Percentiles rank a stretch among this genome's conserved stretches.
Evolutionary conservation across 2,329 filamentous ascomycete species (phyloP).

Genomic region (Fusarium kyushuense): DNA sequence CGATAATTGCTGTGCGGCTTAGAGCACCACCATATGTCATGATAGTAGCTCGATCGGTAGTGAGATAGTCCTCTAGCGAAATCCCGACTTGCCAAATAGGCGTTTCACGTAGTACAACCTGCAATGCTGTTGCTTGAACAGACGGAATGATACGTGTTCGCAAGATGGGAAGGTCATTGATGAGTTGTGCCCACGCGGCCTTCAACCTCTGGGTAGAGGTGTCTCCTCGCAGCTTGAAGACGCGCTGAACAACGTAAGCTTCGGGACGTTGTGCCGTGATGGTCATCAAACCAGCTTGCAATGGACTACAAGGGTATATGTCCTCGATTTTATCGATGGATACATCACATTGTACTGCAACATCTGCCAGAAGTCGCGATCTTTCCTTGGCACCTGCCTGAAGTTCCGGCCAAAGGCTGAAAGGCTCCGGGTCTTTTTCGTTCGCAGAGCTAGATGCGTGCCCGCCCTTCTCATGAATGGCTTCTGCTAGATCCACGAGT

Average conservation of each 20-base stretch:
- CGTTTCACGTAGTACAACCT: not conserved
- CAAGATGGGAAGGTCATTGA: not conserved
- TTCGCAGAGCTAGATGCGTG: not conserved
- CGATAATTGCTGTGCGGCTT: not conserved
- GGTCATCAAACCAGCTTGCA: slow-evolving; percentile 2
- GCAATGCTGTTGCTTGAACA: not conserved
- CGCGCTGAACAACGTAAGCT: not conserved
- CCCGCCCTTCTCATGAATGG: not conserved
- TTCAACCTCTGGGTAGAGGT: not conserved
- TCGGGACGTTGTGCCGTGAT: slow-evolving; percentile 1
- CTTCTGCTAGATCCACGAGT: slow-evolving; percentile 1
- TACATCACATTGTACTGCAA: not conserved
- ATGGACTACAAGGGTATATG: not conserved
- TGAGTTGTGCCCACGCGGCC: not conserved
- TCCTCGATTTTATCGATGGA: not conserved
- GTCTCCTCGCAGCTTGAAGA: not conserved
- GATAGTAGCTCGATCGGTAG: not conserved
- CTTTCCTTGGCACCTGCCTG: not conserved
- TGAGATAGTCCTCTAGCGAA: not conserved
- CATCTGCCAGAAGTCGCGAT: slow-evolving; percentile 1
- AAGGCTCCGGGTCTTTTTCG: not conserved
- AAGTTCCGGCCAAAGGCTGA: slow-evolving; percentile 3
- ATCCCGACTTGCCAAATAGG: not conserved
- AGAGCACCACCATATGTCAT: slow-evolving; percentile 4
- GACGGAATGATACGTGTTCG: slow-evolving; percentile 4